Evolutionary conservation across 2,329 filamentous ascomycete genomes (phyloP).

Genomic region (Microthyrium microscopicum): DNA sequence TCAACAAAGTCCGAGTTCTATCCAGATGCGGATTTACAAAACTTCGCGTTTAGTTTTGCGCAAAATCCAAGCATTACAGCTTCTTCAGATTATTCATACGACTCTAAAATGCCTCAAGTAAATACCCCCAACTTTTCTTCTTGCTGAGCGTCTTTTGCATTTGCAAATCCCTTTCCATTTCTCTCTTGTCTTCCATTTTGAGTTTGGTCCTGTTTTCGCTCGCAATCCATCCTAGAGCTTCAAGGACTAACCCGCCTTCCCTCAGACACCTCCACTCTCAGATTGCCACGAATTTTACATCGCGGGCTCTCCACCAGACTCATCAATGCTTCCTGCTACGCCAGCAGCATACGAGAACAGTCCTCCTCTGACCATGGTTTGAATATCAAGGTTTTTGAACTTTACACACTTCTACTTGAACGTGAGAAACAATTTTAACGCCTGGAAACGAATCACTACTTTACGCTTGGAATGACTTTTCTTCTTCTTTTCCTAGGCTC

Average conservation of each 20-base stretch:
- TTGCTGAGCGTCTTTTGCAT: constrained; percentile 11
- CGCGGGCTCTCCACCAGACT: constrained; percentile 25
- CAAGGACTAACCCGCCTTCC: constrained; percentile 5
- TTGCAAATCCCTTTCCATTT: background rate
- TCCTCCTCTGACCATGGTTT: too few species aligned
- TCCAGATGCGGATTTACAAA: constrained; percentile 41
- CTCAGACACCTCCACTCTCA: constrained; percentile 60
- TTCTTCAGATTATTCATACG: constrained; percentile 43
- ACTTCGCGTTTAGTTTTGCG: constrained; percentile 52
- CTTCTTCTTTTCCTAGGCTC: too few species aligned
- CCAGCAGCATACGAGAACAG: too few species aligned
- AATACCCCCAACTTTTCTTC: constrained; percentile 30
- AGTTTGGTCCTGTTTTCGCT: background rate
- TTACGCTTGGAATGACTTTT: too few species aligned
- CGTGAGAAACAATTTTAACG: too few species aligned
- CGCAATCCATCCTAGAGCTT: background rate
- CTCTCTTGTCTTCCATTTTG: background rate
- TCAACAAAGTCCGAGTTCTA: constrained; percentile 52
- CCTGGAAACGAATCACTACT: too few species aligned
- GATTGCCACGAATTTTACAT: constrained; percentile 53
- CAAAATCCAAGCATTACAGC: constrained; percentile 50
- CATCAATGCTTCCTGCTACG: too few species aligned
- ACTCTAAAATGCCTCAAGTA: constrained; percentile 59
- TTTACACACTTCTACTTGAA: too few species aligned
- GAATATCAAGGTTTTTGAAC: too few species aligned